phyloP scores from a whole-genome alignment of 1,139 yeast species.

The Lodderomyces pseudojiufengensis region DNA sequence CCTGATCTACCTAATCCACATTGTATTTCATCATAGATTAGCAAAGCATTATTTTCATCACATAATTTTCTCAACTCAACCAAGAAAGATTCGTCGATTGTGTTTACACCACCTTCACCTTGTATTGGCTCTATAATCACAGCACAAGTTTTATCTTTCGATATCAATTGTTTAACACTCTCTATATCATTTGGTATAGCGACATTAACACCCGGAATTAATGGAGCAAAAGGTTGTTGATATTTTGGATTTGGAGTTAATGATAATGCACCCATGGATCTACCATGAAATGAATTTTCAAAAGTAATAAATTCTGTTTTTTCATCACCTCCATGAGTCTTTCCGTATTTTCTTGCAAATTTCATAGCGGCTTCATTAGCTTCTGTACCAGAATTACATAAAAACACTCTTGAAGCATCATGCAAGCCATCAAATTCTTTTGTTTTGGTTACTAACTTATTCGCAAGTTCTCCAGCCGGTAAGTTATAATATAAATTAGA shows the following conservation, averaged over 20 bases:
- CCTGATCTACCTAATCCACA: slow-evolving; percentile 96
- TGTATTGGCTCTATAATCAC: slow-evolving; percentile 95
- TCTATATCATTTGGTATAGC: slow-evolving; percentile 60
- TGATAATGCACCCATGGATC: slow-evolving; percentile 89
- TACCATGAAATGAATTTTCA: slow-evolving; percentile 87
- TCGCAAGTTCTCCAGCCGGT: slow-evolving; percentile 78
- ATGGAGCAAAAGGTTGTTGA: slow-evolving; percentile 84
- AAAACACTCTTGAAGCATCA: slow-evolving; percentile 77
- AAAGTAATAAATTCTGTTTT: slow-evolving; percentile 83
- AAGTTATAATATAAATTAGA: slow-evolving; percentile 83
- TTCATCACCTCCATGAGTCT: slow-evolving; percentile 45
- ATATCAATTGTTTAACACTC: slow-evolving; percentile 56
- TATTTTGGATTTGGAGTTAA: slow-evolving; percentile 92
- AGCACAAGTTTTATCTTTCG: slow-evolving; percentile 74
- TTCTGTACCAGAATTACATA: slow-evolving; percentile 93
- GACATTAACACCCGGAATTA: slow-evolving; percentile 77
- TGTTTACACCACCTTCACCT: slow-evolving; percentile 94
- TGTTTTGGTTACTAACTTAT: slow-evolving; percentile 67
- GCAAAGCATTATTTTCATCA: slow-evolving; percentile 62
- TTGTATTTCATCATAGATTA: slow-evolving; percentile 94
- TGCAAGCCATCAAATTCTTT: slow-evolving; percentile 70
- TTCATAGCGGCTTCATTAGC: slow-evolving; percentile 97
- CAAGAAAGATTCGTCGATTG: slow-evolving; percentile 62
- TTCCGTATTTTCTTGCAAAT: slow-evolving; percentile 87
- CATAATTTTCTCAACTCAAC: slow-evolving; percentile 65